phyloP scores from a whole-genome alignment of 2,329 filamentous ascomycete genomes.

The Colletotrichum sp. region DNA sequence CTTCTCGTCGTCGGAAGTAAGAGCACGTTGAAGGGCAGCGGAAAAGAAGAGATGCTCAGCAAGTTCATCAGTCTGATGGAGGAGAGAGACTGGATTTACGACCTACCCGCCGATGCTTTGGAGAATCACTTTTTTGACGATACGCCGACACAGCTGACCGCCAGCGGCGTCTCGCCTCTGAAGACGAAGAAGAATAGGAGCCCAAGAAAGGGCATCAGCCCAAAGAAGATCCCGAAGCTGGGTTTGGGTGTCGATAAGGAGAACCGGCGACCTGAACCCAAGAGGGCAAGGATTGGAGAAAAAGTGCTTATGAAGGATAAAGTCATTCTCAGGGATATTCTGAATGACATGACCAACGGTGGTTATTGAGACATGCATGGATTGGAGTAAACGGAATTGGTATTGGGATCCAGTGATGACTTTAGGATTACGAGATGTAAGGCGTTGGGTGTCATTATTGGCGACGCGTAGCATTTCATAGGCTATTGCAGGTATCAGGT shows the following conservation, averaged over 20 bases:
- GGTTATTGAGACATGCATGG: conserved; percentile 32
- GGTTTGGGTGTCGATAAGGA: conserved; percentile 41
- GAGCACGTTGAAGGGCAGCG: conserved; percentile 75
- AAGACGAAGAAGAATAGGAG: neutral
- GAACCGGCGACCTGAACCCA: conserved; percentile 54
- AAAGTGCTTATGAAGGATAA: conserved; percentile 68
- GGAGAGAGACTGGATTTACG: conserved; percentile 76
- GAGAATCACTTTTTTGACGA: conserved; percentile 73
- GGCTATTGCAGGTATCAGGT: neutral
- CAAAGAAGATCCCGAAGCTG: conserved; percentile 10
- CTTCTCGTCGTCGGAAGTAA: conserved; percentile 85
- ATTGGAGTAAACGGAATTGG: conserved; percentile 11
- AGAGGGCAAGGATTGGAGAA: conserved; percentile 61
- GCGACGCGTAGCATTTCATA: neutral
- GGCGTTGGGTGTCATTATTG: neutral
- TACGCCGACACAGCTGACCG: conserved; percentile 51
- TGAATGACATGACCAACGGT: conserved; percentile 69
- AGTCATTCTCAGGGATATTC: conserved; percentile 75
- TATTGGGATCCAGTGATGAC: neutral
- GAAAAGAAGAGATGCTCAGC: conserved; percentile 75
- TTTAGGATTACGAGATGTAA: neutral
- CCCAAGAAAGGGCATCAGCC: neutral
- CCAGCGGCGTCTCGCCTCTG: conserved; percentile 24
- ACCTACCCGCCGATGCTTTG: conserved; percentile 68
- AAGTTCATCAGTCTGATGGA: conserved; percentile 81